Percentiles rank a stretch among this genome's conserved stretches.
These are phyloP conservation scores for Penicillium sp. DNA, from an alignment of 2,329 filamentous ascomycete species.

Conservation along the genomic window DNA sequence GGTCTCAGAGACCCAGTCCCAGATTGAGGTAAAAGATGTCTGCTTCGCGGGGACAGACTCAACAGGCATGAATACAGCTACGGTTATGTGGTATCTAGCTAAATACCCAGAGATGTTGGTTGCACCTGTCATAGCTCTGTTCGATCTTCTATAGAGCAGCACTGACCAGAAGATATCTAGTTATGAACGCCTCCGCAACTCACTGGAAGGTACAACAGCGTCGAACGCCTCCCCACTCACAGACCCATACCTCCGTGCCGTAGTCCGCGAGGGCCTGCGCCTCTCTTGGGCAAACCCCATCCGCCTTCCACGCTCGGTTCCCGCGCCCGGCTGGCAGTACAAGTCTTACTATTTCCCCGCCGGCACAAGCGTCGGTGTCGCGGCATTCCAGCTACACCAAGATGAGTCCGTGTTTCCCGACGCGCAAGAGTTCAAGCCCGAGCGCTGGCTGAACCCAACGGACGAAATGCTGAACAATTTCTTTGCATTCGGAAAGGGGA, in stretches of 20 bases:
- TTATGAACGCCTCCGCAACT: slow-evolving; percentile 41
- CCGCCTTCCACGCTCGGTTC: slow-evolving; percentile 55
- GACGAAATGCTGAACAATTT: slow-evolving; percentile 49
- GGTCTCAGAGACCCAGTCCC: slow-evolving; percentile 50
- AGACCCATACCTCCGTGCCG: slow-evolving; percentile 53
- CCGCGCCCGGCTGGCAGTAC: slow-evolving; percentile 44
- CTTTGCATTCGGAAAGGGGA: slow-evolving; percentile 57
- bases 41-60: slow-evolving; percentile 62
- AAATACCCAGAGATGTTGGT: slow-evolving; percentile 47
- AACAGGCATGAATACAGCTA: slow-evolving; percentile 57
- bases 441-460: slow-evolving; percentile 52
- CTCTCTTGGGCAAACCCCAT: slow-evolving; percentile 59
- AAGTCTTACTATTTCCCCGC: slow-evolving; percentile 46
- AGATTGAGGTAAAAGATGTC: slow-evolving; percentile 59
- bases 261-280: slow-evolving; percentile 57
- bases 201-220: slow-evolving; percentile 34
- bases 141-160: not conserved
- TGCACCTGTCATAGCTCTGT: slow-evolving; percentile 2
- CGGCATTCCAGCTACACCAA: slow-evolving; percentile 54
- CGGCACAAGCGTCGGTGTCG: slow-evolving; percentile 52
- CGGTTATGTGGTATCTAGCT: slow-evolving; percentile 52
- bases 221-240: slow-evolving; percentile 32
- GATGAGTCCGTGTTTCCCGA: slow-evolving; percentile 51
- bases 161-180: not conserved
- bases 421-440: slow-evolving; percentile 51